Evolutionary conservation across 108 stramenopile genomes (phyloP), one percentile per base, ranked within the genome.

Genomic region (Poteriospumella lacustris): DNA sequence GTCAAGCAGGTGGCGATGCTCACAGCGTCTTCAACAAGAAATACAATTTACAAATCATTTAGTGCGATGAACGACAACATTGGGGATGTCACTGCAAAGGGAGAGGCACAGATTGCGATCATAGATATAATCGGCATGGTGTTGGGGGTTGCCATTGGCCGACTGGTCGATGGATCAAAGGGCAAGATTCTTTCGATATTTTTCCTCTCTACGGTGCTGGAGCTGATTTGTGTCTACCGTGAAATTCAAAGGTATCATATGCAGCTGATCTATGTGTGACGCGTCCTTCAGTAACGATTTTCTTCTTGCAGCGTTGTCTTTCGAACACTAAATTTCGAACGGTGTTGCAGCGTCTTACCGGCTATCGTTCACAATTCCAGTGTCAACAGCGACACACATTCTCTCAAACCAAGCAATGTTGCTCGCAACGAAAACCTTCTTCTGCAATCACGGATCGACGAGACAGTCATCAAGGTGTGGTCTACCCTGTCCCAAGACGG

Each of bases 21-120:
- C 39, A 95, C 95, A 1, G 88, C 88, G 41, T 87, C 88, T 28
- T 88, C 92, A 26, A 95, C 95, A 39, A 90, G 95, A 39, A 93
- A 91, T 58, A 88, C 93, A 42, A 70, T 95, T 39, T 95, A 95
- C 86, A 91, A 92, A 75, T 89, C 87, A 69, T 95, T 95, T 75
- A 89, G 85, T 33, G 86, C 86, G 34, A 78, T 76, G 31, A 81
- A 86, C 60, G 92, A 94, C 82, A 95, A 95, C 76, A 93, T 95
- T 82, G 95, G 92, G 24, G 95, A 95, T 82, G 93, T 95, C 78
- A 94, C 93, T 9, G 95, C 95, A 39, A 95, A 95, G 81, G 95
- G 95, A 2, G 95, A 95, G 83, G 95, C 95, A 26, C 93, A 94
- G 79, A 95, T 93, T 85, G 92, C 93, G 28, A 88, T 93, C n/a